Evolutionary conservation across 2,329 filamentous ascomycete species (phyloP).

Genomic region (Chrysoporthe deuterocubensis): DNA sequence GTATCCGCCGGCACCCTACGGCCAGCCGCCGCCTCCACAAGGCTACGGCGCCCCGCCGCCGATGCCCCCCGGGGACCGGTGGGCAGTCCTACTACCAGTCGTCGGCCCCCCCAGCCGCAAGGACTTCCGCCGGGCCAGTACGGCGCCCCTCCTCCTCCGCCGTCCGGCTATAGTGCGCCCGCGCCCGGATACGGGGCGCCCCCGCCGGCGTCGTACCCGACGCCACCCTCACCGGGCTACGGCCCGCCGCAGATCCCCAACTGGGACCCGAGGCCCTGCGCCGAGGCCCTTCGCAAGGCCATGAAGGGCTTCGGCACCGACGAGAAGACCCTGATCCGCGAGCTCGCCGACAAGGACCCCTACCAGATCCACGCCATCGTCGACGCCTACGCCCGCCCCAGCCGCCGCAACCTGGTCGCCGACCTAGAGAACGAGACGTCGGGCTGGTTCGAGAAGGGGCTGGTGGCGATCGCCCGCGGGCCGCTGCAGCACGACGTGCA

Average conservation of each 20-base stretch:
- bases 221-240: conserved; percentile 75
- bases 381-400: conserved; percentile 65
- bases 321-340: conserved; percentile 73
- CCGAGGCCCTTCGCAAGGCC: conserved; percentile 73
- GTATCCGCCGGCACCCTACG: conserved; percentile 22
- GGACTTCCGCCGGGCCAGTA: conserved; percentile 37
- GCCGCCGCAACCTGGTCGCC: conserved; percentile 70
- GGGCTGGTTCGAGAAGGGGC: conserved; percentile 73
- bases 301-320: conserved; percentile 95
- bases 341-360: conserved; percentile 75
- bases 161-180: conserved; percentile 39
- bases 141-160: conserved; percentile 32
- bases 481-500: conserved; percentile 78
- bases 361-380: conserved; percentile 74
- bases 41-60: conserved; percentile 35
- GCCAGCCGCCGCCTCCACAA: conserved; percentile 37
- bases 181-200: conserved; percentile 36
- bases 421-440: conserved; percentile 81
- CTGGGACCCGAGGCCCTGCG: conserved; percentile 70
- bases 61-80: conserved; percentile 27
- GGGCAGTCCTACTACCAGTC: conserved; percentile 36
- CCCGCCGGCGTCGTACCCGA: conserved; percentile 42
- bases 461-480: conserved; percentile 77
- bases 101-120: conserved; percentile 33
- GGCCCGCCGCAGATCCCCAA: conserved; percentile 70